Evolutionary conservation across 352 stramenopile genomes (phyloP).

Genomic region (Globisporangium cylindrosporum): DNA sequence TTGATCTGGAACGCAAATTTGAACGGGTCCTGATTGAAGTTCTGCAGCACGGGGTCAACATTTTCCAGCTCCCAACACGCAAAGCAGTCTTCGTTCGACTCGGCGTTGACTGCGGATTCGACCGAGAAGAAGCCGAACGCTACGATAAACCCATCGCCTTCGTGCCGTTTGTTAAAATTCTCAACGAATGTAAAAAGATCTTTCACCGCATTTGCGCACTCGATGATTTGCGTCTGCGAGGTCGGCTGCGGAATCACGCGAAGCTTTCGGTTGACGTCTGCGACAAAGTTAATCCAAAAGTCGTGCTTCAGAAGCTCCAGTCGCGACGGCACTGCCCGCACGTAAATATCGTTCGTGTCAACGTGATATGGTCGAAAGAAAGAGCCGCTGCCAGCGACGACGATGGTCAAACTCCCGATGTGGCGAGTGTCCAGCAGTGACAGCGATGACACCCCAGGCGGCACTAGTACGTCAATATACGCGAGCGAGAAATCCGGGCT

Average conservation of each 20-base stretch:
- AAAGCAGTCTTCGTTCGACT: constrained; percentile 48
- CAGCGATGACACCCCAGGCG: constrained; percentile 19
- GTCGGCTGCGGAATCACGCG: constrained; percentile 62
- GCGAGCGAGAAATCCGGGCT: constrained; percentile 81
- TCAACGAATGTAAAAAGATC: constrained; percentile 48
- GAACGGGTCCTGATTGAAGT: constrained; percentile 45
- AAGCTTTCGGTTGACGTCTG: constrained; percentile 65
- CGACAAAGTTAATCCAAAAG: constrained; percentile 86
- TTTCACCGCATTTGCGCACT: constrained; percentile 29
- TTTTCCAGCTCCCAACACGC: constrained; percentile 23
- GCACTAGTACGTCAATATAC: constrained; percentile 78
- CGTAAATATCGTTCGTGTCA: constrained; percentile 81
- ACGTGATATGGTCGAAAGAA: constrained; percentile 81
- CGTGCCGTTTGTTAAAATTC: constrained; percentile 61
- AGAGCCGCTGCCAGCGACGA: constrained; percentile 70
- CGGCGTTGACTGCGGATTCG: constrained; percentile 20
- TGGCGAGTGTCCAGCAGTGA: constrained; percentile 18
- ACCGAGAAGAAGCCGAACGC: constrained; percentile 57
- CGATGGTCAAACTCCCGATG: constrained; percentile 31
- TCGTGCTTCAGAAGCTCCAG: constrained; percentile 70
- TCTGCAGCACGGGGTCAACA: constrained; percentile 29
- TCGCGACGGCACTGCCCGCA: constrained; percentile 65
- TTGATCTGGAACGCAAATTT: constrained; percentile 66
- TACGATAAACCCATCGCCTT: constrained; percentile 47
- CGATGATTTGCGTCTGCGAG: constrained; percentile 28